Evolutionary conservation across 2,329 filamentous ascomycete genomes (phyloP).

Genomic region (Trichoderma breve): DNA sequence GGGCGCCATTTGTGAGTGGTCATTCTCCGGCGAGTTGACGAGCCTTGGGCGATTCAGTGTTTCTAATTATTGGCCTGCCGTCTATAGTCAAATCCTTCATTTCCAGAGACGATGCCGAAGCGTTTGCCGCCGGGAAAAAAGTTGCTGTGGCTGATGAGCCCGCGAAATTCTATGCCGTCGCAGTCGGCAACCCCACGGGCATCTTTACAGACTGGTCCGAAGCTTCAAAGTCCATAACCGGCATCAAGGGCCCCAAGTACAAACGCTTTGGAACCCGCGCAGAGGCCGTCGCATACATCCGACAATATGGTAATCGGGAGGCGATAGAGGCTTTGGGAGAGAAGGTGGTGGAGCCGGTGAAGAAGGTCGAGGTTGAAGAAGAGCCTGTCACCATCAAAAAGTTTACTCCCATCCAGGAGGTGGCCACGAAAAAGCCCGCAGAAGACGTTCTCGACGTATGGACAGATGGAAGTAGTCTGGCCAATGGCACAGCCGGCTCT

Average conservation of each 20-base stretch:
- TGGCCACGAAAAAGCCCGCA: not conserved
- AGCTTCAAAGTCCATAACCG: conserved; percentile 70
- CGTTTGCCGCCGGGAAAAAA: conserved; percentile 65
- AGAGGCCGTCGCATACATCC: conserved; percentile 78
- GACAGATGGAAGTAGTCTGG: conserved; percentile 61
- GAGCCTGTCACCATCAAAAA: conserved; percentile 25
- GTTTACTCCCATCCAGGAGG: conserved; percentile 28
- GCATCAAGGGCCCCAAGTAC: conserved; percentile 67
- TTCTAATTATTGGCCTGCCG: not conserved
- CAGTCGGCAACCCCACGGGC: conserved; percentile 56
- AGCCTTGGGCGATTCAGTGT: not conserved
- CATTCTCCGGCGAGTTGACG: not conserved
- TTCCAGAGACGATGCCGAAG: conserved; percentile 70
- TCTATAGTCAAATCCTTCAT: conserved; percentile 74
- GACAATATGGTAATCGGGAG: conserved; percentile 44
- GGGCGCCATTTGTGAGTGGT: conserved; percentile 65
- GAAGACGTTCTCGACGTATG: conserved; percentile 45
- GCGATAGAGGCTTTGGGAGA: conserved; percentile 42
- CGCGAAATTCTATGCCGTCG: conserved; percentile 59
- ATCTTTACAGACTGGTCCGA: conserved; percentile 66
- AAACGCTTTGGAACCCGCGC: conserved; percentile 65
- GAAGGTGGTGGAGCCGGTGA: conserved; percentile 24
- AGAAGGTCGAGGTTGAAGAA: conserved; percentile 2
- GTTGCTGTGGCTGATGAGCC: conserved; percentile 40
- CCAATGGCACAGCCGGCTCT: conserved; percentile 57